Conservation (phyloP, 2,329 filamentous ascomycete species). For the Byssothecium circinans region DNA sequence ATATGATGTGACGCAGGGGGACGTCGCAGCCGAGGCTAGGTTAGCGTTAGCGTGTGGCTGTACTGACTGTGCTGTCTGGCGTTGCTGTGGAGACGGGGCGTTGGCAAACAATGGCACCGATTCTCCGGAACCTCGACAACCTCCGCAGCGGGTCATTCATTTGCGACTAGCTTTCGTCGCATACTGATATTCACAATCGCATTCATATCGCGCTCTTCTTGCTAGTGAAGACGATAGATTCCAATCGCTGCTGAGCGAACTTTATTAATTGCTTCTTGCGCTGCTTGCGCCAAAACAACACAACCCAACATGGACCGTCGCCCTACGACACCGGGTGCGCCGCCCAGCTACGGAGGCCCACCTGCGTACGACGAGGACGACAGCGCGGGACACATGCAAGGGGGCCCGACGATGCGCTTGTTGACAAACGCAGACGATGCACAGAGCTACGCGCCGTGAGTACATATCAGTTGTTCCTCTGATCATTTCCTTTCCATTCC, state of each 20-base stretch:
- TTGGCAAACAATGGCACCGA: not conserved
- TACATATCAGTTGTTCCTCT: conserved; percentile 31
- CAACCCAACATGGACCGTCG: conserved; percentile 36
- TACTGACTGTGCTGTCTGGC: too few relatives aligned
- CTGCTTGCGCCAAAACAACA: not conserved
- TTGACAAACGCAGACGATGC: conserved; percentile 51
- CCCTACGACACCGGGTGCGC: conserved; percentile 30
- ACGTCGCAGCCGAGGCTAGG: not conserved
- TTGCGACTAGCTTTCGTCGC: not conserved
- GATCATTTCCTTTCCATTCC: conserved; percentile 9
- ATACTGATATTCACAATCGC: not conserved
- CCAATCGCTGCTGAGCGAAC: not conserved
- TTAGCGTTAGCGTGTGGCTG: not conserved
- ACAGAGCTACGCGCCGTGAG: conserved; percentile 47
- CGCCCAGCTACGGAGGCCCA: conserved; percentile 43
- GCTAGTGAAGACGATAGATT: too few relatives aligned
- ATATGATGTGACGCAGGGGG: too few relatives aligned
- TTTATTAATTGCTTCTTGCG: not conserved
- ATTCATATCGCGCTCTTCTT: not conserved
- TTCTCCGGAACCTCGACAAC: not conserved
- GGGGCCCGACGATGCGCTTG: conserved; percentile 53
- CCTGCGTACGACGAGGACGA: conserved; percentile 51
- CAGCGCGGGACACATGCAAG: conserved; percentile 36
- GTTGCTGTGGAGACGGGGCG: not conserved
- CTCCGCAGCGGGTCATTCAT: not conserved